Percentiles rank a stretch among this genome's conserved stretches.
phyloP scores from a whole-genome alignment of 2,329 filamentous ascomycete species.

The Diplodia seriata region DNA sequence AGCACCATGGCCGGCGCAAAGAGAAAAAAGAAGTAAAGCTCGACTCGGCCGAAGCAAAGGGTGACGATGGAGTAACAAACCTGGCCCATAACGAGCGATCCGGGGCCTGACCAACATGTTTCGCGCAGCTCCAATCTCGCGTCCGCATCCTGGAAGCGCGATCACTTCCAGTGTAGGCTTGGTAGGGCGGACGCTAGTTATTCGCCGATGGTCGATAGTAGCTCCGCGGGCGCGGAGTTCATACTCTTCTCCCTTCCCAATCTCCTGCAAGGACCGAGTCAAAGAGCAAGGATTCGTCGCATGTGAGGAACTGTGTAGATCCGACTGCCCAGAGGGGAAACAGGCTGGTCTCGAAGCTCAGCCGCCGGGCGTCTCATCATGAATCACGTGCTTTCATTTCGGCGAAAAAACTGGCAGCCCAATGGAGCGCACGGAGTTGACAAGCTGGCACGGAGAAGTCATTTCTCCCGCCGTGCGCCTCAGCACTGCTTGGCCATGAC shows the following conservation, averaged over 20 bases:
- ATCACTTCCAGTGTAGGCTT: constrained; percentile 1
- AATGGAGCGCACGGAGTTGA: constrained; percentile 9
- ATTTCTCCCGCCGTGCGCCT: constrained; percentile 19
- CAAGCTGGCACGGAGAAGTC: background rate
- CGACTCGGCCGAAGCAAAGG: background rate
- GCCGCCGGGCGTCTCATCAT: background rate
- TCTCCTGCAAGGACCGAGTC: constrained; percentile 14
- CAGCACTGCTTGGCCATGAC: background rate
- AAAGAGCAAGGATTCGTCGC: constrained; percentile 10
- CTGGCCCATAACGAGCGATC: background rate
- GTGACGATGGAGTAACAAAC: background rate
- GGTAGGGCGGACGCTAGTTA: constrained; percentile 11
- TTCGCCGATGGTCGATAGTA: constrained; percentile 19
- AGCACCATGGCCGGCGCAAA: background rate
- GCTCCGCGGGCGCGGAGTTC: background rate
- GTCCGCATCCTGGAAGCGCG: background rate
- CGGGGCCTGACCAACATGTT: background rate
- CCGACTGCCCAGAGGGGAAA: background rate
- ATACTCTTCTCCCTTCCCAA: background rate
- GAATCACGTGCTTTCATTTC: constrained; percentile 23
- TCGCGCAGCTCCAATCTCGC: background rate
- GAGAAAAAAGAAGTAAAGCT: background rate
- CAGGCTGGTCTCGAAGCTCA: constrained; percentile 6
- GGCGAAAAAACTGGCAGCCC: constrained; percentile 21
- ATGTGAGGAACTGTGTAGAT: constrained; percentile 10